A percentile compares a stretch with the other conserved stretches of the same genome.
Evolutionary conservation across 2,329 filamentous ascomycete genomes (phyloP).

Genomic region (Penicillium sp.): DNA sequence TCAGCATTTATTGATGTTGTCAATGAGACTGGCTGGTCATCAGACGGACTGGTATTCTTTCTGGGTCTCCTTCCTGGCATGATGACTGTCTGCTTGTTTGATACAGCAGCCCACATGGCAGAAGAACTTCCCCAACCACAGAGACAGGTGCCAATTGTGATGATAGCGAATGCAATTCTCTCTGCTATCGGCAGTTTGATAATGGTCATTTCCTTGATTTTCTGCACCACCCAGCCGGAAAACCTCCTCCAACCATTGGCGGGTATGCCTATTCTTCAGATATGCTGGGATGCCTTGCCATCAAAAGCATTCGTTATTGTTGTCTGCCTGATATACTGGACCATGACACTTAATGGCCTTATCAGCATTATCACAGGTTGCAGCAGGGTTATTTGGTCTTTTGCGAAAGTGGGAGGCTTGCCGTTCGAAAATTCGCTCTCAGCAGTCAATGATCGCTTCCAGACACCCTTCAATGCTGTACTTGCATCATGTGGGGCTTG

Average conservation of each 20-base stretch:
- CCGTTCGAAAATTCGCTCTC: background rate
- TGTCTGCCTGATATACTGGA: background rate
- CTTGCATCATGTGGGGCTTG: background rate
- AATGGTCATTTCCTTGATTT: background rate
- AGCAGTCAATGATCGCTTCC: background rate
- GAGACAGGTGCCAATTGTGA: background rate
- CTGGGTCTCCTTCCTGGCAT: background rate
- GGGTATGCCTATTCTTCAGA: background rate
- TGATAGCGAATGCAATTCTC: background rate
- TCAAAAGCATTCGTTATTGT: conserved; percentile 1
- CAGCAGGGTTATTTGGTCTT: background rate
- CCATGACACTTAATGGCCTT: background rate
- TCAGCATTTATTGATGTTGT: background rate
- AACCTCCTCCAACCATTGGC: background rate
- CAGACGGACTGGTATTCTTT: background rate
- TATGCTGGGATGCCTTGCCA: background rate
- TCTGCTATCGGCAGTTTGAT: background rate
- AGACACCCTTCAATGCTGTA: background rate
- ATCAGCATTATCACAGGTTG: background rate
- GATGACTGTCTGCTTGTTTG: background rate
- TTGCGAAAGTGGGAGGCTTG: background rate
- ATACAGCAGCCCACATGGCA: background rate
- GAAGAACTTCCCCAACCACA: background rate
- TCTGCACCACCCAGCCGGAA: background rate
- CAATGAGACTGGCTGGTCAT: background rate